Percentiles rank a stretch among this genome's conserved stretches.
Conservation (phyloP, 805 yeast species). For the Yarrowia alimentaria region DNA sequence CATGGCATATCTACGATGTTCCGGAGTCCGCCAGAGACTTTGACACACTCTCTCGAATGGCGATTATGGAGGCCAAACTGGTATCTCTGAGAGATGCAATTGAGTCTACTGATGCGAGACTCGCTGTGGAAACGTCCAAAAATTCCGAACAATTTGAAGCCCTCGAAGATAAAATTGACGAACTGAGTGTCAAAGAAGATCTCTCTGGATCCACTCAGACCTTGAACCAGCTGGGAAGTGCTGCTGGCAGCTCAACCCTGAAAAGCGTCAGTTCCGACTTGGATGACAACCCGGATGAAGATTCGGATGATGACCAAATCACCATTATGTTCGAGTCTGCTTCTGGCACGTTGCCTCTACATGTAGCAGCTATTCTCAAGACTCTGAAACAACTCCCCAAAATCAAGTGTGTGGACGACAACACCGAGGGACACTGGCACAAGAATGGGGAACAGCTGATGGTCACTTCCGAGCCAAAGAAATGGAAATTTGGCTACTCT, state of each 20-base stretch:
- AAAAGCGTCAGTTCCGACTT: no score
- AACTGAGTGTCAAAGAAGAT: not conserved
- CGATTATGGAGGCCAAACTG: conserved; percentile 12
- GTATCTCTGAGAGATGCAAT: conserved; percentile 16
- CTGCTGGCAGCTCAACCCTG: no score
- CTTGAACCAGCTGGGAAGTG: not conserved
- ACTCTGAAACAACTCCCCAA: conserved; percentile 5
- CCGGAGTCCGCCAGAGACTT: conserved; percentile 14
- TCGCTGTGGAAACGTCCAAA: not conserved
- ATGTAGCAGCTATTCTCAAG: conserved; percentile 16
- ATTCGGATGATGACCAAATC: no score
- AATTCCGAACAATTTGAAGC: not conserved
- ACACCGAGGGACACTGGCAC: conserved; percentile 2
- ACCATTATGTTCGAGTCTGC: not conserved
- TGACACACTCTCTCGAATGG: conserved; percentile 13
- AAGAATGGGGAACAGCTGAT: conserved; percentile 5
- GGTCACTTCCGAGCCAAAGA: not conserved
- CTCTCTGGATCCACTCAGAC: conserved; percentile 7
- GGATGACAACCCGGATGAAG: no score
- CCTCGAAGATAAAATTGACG: not conserved
- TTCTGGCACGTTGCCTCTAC: conserved; percentile 11
- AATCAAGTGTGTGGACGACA: conserved; percentile 2
- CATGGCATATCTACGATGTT: conserved; percentile 12
- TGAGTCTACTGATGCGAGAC: conserved; percentile 7
- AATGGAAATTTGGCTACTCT: conserved; percentile 6